Percentiles rank a stretch among this genome's conserved stretches.
These are phyloP conservation scores for Eurotiales sp. DNA, from an alignment of 2,329 filamentous ascomycete genomes.

Conservation along the genomic window DNA sequence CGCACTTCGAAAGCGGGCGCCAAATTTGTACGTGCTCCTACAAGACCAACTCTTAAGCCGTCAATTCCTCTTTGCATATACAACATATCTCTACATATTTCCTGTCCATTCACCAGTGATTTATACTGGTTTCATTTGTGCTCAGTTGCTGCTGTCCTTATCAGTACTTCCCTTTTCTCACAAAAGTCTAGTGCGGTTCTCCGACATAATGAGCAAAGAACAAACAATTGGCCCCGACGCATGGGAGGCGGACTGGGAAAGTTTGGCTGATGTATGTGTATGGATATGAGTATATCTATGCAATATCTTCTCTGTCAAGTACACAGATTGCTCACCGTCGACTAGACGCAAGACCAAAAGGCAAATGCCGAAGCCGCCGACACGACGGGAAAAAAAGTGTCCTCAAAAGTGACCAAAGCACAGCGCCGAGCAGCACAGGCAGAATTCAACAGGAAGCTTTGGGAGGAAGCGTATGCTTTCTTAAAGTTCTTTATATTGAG, in stretches of 20 bases:
- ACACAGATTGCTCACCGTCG: not conserved
- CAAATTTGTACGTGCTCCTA: not conserved
- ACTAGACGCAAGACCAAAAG: constrained; percentile 38
- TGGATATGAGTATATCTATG: too few species aligned
- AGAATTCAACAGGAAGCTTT: constrained; percentile 79
- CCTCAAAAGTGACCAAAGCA: constrained; percentile 62
- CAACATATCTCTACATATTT: not conserved
- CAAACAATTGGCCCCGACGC: constrained; percentile 64
- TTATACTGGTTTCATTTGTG: too few species aligned
- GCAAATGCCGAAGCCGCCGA: constrained; percentile 30
- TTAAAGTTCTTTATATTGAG: not conserved
- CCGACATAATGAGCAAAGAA: constrained; percentile 41
- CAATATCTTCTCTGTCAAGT: not conserved
- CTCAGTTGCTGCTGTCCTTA: not conserved
- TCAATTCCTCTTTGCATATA: not conserved
- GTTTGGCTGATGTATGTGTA: constrained; percentile 63
- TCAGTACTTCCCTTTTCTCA: not conserved
- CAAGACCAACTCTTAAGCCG: not conserved
- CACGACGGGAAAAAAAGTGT: constrained; percentile 42
- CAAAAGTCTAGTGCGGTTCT: too few species aligned
- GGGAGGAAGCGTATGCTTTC: constrained; percentile 72
- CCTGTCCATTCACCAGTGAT: not conserved
- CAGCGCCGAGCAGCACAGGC: constrained; percentile 76
- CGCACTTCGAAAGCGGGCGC: not conserved
- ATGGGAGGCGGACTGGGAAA: constrained; percentile 92